Evolutionary conservation across 768 basidiomycete species (phyloP).

Genomic region (Rhizopogon sp.): DNA sequence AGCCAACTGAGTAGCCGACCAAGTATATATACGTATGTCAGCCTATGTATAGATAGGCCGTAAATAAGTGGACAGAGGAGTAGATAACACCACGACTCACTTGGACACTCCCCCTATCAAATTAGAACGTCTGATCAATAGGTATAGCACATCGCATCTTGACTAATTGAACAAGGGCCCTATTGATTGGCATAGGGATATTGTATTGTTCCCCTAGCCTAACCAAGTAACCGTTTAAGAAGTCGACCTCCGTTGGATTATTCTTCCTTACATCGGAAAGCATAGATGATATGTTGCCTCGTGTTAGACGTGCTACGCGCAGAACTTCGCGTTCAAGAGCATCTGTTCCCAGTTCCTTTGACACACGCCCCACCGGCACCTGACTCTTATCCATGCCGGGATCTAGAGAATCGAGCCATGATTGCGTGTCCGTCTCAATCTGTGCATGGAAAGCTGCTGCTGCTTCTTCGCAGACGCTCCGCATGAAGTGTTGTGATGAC

Average conservation of each 20-base stretch:
- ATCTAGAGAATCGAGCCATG: slow-evolving; percentile 19
- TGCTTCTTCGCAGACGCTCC: slow-evolving; percentile 68
- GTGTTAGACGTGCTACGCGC: slow-evolving; percentile 53
- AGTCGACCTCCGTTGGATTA: slow-evolving; percentile 70
- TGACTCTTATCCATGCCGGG: slow-evolving; percentile 17
- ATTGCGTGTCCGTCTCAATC: slow-evolving; percentile 33
- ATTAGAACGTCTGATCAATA: slow-evolving; percentile 37
- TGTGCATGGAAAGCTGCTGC: slow-evolving; percentile 53
- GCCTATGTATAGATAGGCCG: neutral
- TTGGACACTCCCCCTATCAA: neutral
- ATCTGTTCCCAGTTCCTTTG: slow-evolving; percentile 38
- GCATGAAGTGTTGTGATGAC: slow-evolving; percentile 40
- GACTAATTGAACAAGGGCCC: slow-evolving; percentile 52
- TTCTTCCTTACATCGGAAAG: slow-evolving; percentile 63
- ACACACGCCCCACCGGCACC: slow-evolving; percentile 34
- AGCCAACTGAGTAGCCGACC: neutral
- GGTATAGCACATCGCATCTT: slow-evolving; percentile 55
- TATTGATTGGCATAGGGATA: slow-evolving; percentile 54
- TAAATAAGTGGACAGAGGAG: neutral
- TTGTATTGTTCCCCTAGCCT: slow-evolving; percentile 52
- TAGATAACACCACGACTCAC: neutral
- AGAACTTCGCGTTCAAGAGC: slow-evolving; percentile 53
- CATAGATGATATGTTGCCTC: slow-evolving; percentile 76
- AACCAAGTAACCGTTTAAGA: slow-evolving; percentile 77
- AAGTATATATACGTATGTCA: neutral